Conservation (phyloP, 176 grass and related monocot genomes). For the Zoysia pacifica region DNA sequence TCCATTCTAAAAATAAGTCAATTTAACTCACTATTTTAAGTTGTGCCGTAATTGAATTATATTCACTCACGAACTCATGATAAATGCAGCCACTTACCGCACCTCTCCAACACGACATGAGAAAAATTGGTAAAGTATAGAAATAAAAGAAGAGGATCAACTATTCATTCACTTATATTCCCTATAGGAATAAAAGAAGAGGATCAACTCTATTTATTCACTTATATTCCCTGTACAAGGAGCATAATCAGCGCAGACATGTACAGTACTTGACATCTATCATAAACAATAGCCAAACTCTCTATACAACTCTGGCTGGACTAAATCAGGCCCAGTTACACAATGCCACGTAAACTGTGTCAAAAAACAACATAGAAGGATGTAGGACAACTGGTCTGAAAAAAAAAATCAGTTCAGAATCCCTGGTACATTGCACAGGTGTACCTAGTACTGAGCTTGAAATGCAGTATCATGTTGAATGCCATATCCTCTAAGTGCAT, state of each 20-base stretch:
- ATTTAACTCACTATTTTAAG: not conserved
- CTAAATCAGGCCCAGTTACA: not conserved
- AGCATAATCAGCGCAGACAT: not conserved
- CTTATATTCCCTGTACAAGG: not conserved
- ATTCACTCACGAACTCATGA: not conserved
- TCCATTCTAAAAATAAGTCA: not conserved
- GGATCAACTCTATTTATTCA: not conserved
- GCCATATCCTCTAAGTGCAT: conserved; percentile 11
- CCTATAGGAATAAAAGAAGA: too few relatives aligned
- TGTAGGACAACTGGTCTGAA: not conserved
- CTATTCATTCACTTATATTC: not conserved
- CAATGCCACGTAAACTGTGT: not conserved
- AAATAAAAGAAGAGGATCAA: not conserved
- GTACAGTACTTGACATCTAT: not conserved
- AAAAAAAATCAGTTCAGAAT: not conserved
- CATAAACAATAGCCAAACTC: conserved; percentile 3
- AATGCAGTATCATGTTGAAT: conserved; percentile 1
- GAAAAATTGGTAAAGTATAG: not conserved
- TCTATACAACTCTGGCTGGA: not conserved
- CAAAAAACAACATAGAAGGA: not conserved
- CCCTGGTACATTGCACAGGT: not conserved
- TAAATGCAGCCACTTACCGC: not conserved
- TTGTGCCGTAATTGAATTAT: not conserved
- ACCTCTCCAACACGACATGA: not conserved
- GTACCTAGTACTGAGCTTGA: not conserved